These are phyloP conservation scores for Russula emetica DNA, from an alignment of 768 basidiomycete genomes.

Conservation along the genomic window DNA sequence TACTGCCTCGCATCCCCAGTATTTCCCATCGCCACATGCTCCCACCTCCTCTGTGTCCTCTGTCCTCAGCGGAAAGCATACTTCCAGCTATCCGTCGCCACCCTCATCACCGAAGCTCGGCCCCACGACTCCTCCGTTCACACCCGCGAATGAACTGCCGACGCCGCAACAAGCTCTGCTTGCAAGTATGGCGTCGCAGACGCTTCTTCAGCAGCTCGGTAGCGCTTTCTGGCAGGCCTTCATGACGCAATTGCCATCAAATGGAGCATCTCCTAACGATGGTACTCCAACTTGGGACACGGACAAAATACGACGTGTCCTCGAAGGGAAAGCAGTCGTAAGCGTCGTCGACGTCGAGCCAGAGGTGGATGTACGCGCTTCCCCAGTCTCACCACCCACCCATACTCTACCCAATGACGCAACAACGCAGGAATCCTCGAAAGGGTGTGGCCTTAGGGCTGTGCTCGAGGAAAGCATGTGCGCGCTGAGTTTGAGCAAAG, in stretches of 20 bases:
- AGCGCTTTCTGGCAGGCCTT: conserved; percentile 93
- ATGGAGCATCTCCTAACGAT: conserved; percentile 28
- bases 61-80: conserved; percentile 46
- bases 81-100: conserved; percentile 39
- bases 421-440: conserved; percentile 13
- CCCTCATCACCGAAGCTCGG: conserved; percentile 41
- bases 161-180: conserved; percentile 46
- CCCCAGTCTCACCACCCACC: neutral
- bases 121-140: conserved; percentile 32
- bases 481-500: conserved; percentile 57
- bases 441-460: neutral
- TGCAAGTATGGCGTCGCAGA: conserved; percentile 73
- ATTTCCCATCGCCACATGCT: conserved; percentile 33
- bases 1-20: conserved; percentile 37
- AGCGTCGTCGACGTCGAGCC: conserved; percentile 71
- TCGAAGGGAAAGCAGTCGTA: conserved; percentile 80
- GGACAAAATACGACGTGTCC: conserved; percentile 74
- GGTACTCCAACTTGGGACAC: conserved; percentile 43
- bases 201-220: conserved; percentile 64
- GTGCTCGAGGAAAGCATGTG: conserved; percentile 62
- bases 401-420: neutral
- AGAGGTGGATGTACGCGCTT: neutral
- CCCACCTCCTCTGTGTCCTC: conserved; percentile 31
- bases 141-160: conserved; percentile 34
- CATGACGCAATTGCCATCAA: conserved; percentile 41